These are phyloP conservation scores for Candida dubliniensis DNA, from an alignment of 1,139 yeast genomes.

Conservation along the genomic window DNA sequence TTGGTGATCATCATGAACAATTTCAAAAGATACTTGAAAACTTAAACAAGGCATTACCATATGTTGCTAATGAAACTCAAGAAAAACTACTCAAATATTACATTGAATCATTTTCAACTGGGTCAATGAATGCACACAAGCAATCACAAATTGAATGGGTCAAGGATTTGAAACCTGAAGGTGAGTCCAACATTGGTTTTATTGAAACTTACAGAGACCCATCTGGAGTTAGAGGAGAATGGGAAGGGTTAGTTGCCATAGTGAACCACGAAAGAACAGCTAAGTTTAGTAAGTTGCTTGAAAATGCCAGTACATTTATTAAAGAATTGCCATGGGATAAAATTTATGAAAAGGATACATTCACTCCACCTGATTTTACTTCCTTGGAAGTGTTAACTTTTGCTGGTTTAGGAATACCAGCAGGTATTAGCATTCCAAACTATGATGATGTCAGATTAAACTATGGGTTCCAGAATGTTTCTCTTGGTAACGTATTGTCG, in stretches of 20 bases:
- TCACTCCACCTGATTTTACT: conserved; percentile 89
- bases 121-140: conserved; percentile 83
- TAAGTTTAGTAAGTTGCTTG: conserved; percentile 70
- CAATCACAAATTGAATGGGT: conserved; percentile 87
- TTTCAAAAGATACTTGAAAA: conserved; percentile 58
- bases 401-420: conserved; percentile 88
- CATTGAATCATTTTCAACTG: conserved; percentile 70
- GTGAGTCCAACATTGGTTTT: conserved; percentile 86
- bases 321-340: conserved; percentile 72
- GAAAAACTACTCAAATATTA: conserved; percentile 62
- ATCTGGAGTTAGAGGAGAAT: conserved; percentile 88
- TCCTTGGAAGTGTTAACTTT: conserved; percentile 86
- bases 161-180: conserved; percentile 77
- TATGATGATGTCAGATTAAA: conserved; percentile 85
- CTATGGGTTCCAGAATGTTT: conserved; percentile 84
- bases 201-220: conserved; percentile 93
- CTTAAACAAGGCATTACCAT: conserved; percentile 55
- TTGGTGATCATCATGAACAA: conserved; percentile 77
- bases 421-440: conserved; percentile 90
- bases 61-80: conserved; percentile 76
- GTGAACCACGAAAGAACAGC: conserved; percentile 84
- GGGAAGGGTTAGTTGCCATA: conserved; percentile 91
- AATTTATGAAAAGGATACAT: conserved; percentile 76
- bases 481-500: conserved; percentile 79
- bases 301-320: conserved; percentile 64